Percentiles rank a stretch among this genome's conserved stretches.
Conservation (phyloP, 768 basidiomycete genomes). For the Sporobolomyces roseus region DNA sequence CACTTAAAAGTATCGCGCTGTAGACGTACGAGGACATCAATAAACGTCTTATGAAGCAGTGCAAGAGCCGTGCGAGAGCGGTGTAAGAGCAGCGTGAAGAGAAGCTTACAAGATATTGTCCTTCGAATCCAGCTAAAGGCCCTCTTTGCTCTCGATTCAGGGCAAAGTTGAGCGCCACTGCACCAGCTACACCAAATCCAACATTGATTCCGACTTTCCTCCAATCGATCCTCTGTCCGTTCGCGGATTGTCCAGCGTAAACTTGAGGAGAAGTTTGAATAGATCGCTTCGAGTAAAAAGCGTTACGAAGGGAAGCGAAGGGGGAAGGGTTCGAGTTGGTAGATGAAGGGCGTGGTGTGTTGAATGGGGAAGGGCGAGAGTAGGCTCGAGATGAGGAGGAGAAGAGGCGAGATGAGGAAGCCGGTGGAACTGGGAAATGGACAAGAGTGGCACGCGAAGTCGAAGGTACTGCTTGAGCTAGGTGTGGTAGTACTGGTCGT, state of each 20-base stretch:
- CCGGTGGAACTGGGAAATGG: no score
- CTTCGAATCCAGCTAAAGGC: slow-evolving; percentile 32
- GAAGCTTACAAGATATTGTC: slow-evolving; percentile 54
- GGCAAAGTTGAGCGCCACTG: slow-evolving; percentile 37
- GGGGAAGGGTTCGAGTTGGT: background rate
- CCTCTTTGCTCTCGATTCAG: slow-evolving; percentile 41
- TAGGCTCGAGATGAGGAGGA: background rate
- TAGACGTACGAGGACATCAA: background rate
- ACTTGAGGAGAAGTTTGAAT: slow-evolving; percentile 1
- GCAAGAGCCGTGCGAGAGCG: no score
- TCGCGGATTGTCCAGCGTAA: background rate
- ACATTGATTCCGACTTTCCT: slow-evolving; percentile 28
- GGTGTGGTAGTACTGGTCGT: slow-evolving; percentile 8
- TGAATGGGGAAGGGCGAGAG: background rate
- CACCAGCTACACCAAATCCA: slow-evolving; percentile 26
- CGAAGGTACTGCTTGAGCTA: background rate
- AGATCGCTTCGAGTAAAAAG: slow-evolving; percentile 14
- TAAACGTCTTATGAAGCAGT: no score
- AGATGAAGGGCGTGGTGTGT: no score
- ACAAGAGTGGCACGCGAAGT: background rate
- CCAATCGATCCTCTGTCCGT: slow-evolving; percentile 12
- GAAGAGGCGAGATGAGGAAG: slow-evolving; percentile 2
- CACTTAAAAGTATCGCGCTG: slow-evolving; percentile 55
- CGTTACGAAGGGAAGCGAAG: slow-evolving; percentile 3
- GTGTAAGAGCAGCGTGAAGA: background rate